Evolutionary conservation across 768 basidiomycete genomes (phyloP), one percentile per base, ranked within the genome.

Genomic region (Calocera cornea): DNA sequence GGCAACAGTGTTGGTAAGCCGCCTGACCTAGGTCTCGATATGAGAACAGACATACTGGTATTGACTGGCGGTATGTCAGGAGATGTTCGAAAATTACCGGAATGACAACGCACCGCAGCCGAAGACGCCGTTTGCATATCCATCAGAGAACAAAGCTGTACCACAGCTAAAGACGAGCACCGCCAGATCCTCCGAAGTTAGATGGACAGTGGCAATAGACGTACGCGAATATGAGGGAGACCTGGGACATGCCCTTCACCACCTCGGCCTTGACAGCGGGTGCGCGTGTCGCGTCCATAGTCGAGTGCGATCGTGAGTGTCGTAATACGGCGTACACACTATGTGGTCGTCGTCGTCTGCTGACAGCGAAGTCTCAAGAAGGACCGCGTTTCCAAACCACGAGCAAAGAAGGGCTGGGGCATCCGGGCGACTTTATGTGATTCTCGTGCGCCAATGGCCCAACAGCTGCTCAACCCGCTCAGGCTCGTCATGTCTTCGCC

Each of bases 141-240:
- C 90, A 75, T 93, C 90, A 31, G 90, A 91, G 78, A 93, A 92
- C 47, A 92, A 79, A 44, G 91, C 90, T 1, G 91, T 93, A 73
- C 90, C 90, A 74, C 90, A 92, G 64, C 72, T 73, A 27, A 73
- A 71, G 2, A 72, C 64, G 66, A 73, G 72, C 65, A 73, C 73
- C 14, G 70, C 64, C 34, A 68, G 67, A n/a, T 60, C 74, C 72
- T 60, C 73, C 66, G 34, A 71, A 69, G 14, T 69, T 54, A 29
- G 69, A 70, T 64, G 71, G 44, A 24, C 19, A 47, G 24, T 19
- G 7, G 36, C 36, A 38, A 14, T 5, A 10, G 22, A 81, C 87
- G 64, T 71, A 90, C 90, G 90, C 90, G 74, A 92, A 92, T 73
- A 92, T 89, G 74, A 92, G 85, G 65, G 89, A 89, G 69, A 92